phyloP scores from a whole-genome alignment of 2,329 filamentous ascomycete species.

The Hypoxylon sp. region DNA sequence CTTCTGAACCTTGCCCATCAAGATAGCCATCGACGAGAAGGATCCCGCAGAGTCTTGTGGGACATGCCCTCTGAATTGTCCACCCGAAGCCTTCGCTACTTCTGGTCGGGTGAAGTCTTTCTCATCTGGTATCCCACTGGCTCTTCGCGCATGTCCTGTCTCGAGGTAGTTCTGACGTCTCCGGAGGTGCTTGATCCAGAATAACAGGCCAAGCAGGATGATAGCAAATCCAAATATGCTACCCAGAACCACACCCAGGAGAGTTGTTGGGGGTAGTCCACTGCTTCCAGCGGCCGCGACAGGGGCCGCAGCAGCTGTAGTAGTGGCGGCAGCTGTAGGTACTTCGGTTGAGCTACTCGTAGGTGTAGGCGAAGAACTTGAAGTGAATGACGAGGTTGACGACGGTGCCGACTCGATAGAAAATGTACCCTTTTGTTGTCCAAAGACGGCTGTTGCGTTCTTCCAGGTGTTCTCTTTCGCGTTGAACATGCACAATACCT shows the following conservation, averaged over 20 bases:
- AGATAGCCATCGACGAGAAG: conserved; percentile 73
- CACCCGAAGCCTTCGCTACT: conserved; percentile 59
- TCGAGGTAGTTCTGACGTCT: conserved; percentile 67
- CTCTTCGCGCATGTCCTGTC: conserved; percentile 58
- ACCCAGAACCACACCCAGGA: conserved; percentile 85
- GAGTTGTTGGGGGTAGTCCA: conserved; percentile 62
- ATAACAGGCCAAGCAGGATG: conserved; percentile 77
- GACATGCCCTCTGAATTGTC: conserved; percentile 65
- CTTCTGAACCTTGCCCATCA: conserved; percentile 72
- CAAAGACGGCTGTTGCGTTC: conserved; percentile 75
- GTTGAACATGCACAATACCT: conserved; percentile 82
- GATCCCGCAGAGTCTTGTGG: conserved; percentile 67
- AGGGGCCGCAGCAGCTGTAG: conserved; percentile 43
- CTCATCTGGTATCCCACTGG: conserved; percentile 65
- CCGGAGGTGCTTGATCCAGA: conserved; percentile 73
- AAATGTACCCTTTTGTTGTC: conserved; percentile 56
- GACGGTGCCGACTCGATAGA: conserved; percentile 51
- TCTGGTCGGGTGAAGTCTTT: conserved; percentile 63
- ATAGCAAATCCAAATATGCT: conserved; percentile 80
- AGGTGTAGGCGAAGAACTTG: conserved; percentile 51
- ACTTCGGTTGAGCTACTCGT: conserved; percentile 30
- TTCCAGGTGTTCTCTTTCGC: conserved; percentile 81
- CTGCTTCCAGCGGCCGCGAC: conserved; percentile 36
- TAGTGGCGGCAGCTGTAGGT: conserved; percentile 51
- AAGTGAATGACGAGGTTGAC: conserved; percentile 50